Conservation (phyloP, 331 rosid genomes). For the Cydonia oblonga region DNA sequence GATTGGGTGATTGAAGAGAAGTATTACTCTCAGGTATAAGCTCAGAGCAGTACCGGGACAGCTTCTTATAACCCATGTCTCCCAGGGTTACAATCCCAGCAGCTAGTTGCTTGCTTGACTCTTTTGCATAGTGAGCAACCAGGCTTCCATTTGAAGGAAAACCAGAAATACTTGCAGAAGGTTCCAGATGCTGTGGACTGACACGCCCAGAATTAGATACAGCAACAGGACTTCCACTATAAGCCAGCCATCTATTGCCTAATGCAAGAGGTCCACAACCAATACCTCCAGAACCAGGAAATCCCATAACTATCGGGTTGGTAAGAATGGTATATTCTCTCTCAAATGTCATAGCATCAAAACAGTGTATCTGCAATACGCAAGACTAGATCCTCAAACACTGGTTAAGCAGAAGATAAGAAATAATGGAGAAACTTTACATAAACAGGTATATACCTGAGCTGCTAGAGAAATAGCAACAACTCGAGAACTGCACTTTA, state of each 20-base stretch:
- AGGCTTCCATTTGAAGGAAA: constrained; percentile 78
- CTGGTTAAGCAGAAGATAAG: neutral
- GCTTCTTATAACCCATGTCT: constrained; percentile 88
- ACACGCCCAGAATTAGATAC: constrained; percentile 52
- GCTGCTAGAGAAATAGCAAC: constrained; percentile 70
- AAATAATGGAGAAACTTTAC: neutral
- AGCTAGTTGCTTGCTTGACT: constrained; percentile 96
- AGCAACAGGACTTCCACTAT: constrained; percentile 67
- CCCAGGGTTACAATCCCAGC: constrained; percentile 83
- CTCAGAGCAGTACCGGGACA: constrained; percentile 77
- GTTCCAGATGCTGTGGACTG: constrained; percentile 58
- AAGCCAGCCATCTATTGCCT: constrained; percentile 95
- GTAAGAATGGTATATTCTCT: constrained; percentile 74
- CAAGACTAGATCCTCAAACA: constrained; percentile 8
- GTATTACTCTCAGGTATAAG: constrained; percentile 52
- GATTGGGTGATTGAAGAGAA: constrained; percentile 42
- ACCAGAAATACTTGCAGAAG: constrained; percentile 61
- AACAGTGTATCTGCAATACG: constrained; percentile 76
- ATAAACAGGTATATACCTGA: constrained; percentile 46
- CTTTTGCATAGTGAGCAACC: constrained; percentile 93
- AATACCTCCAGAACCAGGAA: constrained; percentile 61
- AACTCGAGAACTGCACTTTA: constrained; percentile 83
- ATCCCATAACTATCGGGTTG: constrained; percentile 53
- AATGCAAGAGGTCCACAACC: constrained; percentile 94
- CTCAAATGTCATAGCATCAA: constrained; percentile 64